Base-by-base conservation (phyloP, 2,329 filamentous ascomycete genomes). In the Colletotrichum trifolii region DNA sequence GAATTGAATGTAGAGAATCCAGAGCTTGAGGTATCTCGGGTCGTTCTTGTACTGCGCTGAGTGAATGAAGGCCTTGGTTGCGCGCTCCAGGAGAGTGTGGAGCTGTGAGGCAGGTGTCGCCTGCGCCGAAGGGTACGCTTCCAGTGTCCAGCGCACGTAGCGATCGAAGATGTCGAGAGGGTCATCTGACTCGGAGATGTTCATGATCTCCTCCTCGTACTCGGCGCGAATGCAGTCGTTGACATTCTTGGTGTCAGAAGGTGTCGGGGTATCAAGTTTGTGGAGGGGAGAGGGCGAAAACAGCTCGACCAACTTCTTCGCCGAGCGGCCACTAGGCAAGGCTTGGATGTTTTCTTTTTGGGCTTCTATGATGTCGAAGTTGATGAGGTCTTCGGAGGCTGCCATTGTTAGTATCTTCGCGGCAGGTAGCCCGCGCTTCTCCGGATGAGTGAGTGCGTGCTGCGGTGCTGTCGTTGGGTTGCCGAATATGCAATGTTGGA, bases 281-380 rank as follows among this genome's bases (percentile, higher is more conserved):
- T 88, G 83, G 39, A 87, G 79, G 45, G 85, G 83, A 45, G 86
- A 84, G 59, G 92, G 84, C 67, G 94, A 90, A 85, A 93, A 94
- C 38, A 93, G 87, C 59, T 94, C 87, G 36, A 90, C 94, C 55
- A 99, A 89, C 58, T 96, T 94, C 80, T 90, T 92, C 49, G 95
- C 96, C 45, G 95, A 98, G 69, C 96, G 83, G 25, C 86, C 96
- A 68, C 93, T 91, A 13, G 95, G 94, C 11, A 99, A 85, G 25
- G 94, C 90, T 78, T 97, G 94, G 61, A 99, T 97, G 79, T 99
- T 99, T 81, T 99, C 96, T 80, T 99, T 99, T 73, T 97, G 94
- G 50, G 87, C 88, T 81, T 99, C 96, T 79, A 99, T 97, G 68
- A 97, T 87, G 72, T 97, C 92, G 81, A 99, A 98, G 80, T 89